Evolutionary conservation across 805 yeast species (phyloP).

Genomic region (Saturnispora gosingensis): DNA sequence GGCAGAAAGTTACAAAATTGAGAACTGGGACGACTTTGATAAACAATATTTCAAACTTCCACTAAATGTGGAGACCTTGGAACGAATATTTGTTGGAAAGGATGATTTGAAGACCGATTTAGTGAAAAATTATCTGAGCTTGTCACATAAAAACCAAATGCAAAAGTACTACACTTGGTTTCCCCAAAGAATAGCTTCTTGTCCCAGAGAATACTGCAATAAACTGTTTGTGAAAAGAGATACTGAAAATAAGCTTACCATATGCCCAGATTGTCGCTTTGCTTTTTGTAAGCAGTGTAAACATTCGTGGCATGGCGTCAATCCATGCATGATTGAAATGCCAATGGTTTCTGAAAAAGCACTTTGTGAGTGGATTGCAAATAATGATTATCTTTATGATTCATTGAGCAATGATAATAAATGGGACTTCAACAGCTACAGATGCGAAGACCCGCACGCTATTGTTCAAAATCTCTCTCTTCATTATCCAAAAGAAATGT

Average conservation of each 20-base stretch:
- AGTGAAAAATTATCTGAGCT: constrained; percentile 30
- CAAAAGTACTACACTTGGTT: constrained; percentile 35
- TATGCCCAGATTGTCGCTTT: constrained; percentile 40
- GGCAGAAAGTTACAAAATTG: constrained; percentile 8
- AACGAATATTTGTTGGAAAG: constrained; percentile 21
- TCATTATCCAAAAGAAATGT: constrained; percentile 37
- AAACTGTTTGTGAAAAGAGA: constrained; percentile 39
- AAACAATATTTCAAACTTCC: constrained; percentile 33
- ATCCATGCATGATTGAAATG: constrained; percentile 28
- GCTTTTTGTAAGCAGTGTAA: constrained; percentile 50
- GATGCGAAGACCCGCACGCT: constrained; percentile 11
- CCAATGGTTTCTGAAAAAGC: constrained; percentile 27
- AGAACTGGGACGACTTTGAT: constrained; percentile 28
- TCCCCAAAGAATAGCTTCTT: constrained; percentile 40
- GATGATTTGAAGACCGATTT: background rate
- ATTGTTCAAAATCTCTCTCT: constrained; percentile 21
- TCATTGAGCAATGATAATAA: background rate
- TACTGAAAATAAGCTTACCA: constrained; percentile 36
- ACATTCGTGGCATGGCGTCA: constrained; percentile 55
- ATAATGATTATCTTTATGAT: constrained; percentile 14
- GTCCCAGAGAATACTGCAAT: constrained; percentile 40
- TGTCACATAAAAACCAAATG: constrained; percentile 33
- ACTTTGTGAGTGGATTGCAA: constrained; percentile 22
- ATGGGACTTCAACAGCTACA: background rate
- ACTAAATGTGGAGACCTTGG: constrained; percentile 29